A percentile compares a stretch with the other conserved stretches of the same genome.
phyloP scores from a whole-genome alignment of 2,329 filamentous ascomycete genomes.

The Bipolaris bicolor region DNA sequence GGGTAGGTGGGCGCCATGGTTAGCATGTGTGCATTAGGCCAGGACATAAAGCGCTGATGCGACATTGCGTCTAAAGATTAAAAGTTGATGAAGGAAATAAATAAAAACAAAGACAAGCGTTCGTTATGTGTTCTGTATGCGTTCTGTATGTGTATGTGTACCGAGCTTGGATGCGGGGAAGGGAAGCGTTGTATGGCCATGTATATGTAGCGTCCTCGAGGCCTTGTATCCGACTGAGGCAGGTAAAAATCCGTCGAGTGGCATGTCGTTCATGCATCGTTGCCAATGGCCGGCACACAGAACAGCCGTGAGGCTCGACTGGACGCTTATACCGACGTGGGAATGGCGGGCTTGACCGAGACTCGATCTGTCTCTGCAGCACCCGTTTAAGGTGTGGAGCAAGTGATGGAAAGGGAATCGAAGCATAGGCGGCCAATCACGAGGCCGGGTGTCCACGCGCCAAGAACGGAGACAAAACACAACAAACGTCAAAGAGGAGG shows the following conservation, averaged over 20 bases:
- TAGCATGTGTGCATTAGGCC: conserved; percentile 42
- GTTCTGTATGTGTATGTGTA: conserved; percentile 37
- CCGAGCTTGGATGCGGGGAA: conserved; percentile 33
- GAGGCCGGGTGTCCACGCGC: conserved; percentile 14
- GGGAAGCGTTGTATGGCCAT: conserved; percentile 30
- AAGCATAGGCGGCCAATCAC: conserved; percentile 28
- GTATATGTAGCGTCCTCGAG: conserved; percentile 42
- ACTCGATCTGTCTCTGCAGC: conserved; percentile 41
- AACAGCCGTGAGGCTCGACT: conserved; percentile 32
- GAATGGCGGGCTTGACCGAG: conserved; percentile 33
- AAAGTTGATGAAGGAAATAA: conserved; percentile 10
- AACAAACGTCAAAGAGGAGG: conserved; percentile 38
- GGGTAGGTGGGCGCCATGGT: conserved; percentile 47
- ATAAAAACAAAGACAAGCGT: conserved; percentile 34
- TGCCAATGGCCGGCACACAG: conserved; percentile 32
- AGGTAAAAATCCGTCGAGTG: conserved; percentile 16
- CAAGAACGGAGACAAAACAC: conserved; percentile 42
- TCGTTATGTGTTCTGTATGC: conserved; percentile 43
- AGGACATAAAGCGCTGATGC: conserved; percentile 45
- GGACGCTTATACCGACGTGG: conserved; percentile 33
- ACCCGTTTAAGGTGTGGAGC: conserved; percentile 27
- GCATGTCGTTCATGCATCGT: conserved; percentile 31
- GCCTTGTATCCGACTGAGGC: conserved; percentile 14
- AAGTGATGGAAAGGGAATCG: conserved; percentile 20
- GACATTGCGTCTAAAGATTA: conserved; percentile 34